These are phyloP conservation scores for Phanerodontia chrysosporium DNA, from an alignment of 768 basidiomycete species.

Conservation along the genomic window DNA sequence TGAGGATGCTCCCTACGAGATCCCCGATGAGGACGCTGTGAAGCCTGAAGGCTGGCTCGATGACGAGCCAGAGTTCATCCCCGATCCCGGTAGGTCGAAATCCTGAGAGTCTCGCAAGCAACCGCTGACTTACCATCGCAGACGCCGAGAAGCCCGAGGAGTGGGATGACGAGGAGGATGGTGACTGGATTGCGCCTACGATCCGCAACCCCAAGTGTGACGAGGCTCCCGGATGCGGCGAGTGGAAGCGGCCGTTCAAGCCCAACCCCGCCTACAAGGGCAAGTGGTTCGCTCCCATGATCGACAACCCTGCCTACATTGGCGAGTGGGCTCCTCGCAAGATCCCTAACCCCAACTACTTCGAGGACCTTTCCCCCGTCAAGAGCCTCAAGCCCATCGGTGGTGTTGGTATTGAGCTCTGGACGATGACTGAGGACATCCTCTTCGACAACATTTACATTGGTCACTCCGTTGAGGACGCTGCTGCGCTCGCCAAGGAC, in stretches of 20 bases:
- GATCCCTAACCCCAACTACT: constrained; percentile 89
- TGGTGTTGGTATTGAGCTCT: constrained; percentile 95
- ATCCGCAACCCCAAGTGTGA: constrained; percentile 88
- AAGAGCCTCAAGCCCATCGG: constrained; percentile 86
- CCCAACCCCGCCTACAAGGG: constrained; percentile 96
- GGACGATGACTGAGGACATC: constrained; percentile 98
- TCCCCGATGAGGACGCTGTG: constrained; percentile 78
- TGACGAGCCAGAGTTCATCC: constrained; percentile 71
- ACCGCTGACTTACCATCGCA: constrained; percentile 16
- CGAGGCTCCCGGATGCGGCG: constrained; percentile 90
- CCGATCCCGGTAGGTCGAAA: constrained; percentile 68
- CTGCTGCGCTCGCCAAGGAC: constrained; percentile 76
- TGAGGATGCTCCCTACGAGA: constrained; percentile 92
- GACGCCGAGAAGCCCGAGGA: constrained; percentile 96
- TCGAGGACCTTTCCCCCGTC: constrained; percentile 81
- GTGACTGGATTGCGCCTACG: constrained; percentile 93
- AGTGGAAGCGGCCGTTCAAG: constrained; percentile 90
- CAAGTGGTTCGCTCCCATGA: constrained; percentile 93
- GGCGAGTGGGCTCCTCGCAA: constrained; percentile 90
- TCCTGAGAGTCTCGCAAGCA: constrained; percentile 12
- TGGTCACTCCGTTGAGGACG: constrained; percentile 84
- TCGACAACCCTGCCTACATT: constrained; percentile 97
- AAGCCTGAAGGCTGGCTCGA: constrained; percentile 98
- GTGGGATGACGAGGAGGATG: constrained; percentile 99
- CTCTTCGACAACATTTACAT: constrained; percentile 93